Base-by-base conservation (phyloP, 768 basidiomycete species). In the Stropharia rugosoannulata region DNA sequence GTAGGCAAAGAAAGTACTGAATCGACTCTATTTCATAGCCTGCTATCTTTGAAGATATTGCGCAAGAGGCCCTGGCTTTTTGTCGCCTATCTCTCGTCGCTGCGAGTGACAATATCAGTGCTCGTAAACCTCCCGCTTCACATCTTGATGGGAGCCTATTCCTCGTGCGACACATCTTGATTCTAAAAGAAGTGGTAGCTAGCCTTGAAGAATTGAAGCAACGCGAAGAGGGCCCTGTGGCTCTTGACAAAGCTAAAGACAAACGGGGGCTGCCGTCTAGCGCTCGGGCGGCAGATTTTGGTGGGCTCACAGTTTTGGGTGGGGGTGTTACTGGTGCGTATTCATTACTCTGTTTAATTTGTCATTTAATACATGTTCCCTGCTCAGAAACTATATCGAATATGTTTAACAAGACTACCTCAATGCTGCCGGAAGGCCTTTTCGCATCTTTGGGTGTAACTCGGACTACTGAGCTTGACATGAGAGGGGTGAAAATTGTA, bases 181-280 rank as follows among this genome's bases (percentile, higher is more conserved):
- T 98, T 32, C 69, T 98, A 57, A 98, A 97, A 68, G 97, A 99
- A 72, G 85, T 97, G 60, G 80, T 89, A 7, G 79, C 85, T 40
- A 69, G 62, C 46, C 49, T 65, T 36, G 89, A 86, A 36, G 92
- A 90, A 56, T 70, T 91, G 27, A 81, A 73, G 10, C 76, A 77
- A 47, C 75, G 73, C 11, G 82, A 77, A 49, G 57, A 62, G 15
- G 61, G 53, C 13, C 49, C 49, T 16, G 55, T 35, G 5, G 29
- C 25, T 11, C 18, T 38, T 22, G 46, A 22, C 22, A 22, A 22
- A 53, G 43, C 42, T 11, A 48, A 45, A 45, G 54, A 54, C 22
- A 42, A 37, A 43, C 44, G 47, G 37, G 11, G 37, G 27, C 42
- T 45, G 12, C n/a, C 48, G 39, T 22, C 46, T 19, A 61, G 60